These are phyloP conservation scores for Cyberlindnera maritima DNA, from an alignment of 805 yeast species.

Conservation along the genomic window DNA sequence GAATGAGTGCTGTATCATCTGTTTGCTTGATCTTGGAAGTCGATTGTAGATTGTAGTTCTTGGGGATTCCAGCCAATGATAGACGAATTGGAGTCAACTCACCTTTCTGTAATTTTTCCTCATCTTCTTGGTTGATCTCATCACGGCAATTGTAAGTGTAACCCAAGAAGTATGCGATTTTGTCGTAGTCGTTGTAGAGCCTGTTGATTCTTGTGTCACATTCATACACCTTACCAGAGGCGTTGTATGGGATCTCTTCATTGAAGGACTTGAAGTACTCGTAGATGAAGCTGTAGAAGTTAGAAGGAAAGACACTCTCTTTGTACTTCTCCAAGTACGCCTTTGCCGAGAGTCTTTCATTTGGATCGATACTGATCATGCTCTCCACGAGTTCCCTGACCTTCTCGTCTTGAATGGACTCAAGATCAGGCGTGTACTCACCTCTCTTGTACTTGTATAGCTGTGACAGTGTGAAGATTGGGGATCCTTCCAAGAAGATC, in stretches of 20 bases:
- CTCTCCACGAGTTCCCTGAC: slow-evolving; percentile 54
- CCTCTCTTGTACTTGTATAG: slow-evolving; percentile 75
- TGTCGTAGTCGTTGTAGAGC: slow-evolving; percentile 57
- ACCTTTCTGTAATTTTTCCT: slow-evolving; percentile 9
- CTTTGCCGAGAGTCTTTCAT: slow-evolving; percentile 51
- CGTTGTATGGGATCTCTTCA: slow-evolving; percentile 18
- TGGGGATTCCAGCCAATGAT: slow-evolving; percentile 50
- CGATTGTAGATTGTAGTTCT: slow-evolving; percentile 41
- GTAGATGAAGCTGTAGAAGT: slow-evolving; percentile 66
- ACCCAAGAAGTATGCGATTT: slow-evolving; percentile 40
- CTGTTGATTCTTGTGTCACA: slow-evolving; percentile 58
- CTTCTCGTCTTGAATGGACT: slow-evolving; percentile 47
- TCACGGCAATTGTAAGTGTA: slow-evolving; percentile 27
- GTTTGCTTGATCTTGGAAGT: slow-evolving; percentile 31
- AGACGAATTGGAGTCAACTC: slow-evolving; percentile 37
- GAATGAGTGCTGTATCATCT: slow-evolving; percentile 52
- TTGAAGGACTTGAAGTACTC: slow-evolving; percentile 54
- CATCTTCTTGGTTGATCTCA: slow-evolving; percentile 2
- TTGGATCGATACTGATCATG: slow-evolving; percentile 67
- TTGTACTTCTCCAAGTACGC: slow-evolving; percentile 50
- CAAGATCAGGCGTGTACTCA: slow-evolving; percentile 63
- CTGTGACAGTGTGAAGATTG: slow-evolving; percentile 84
- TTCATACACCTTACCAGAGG: slow-evolving; percentile 34
- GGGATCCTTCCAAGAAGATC: slow-evolving; percentile 79
- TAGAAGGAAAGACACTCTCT: slow-evolving; percentile 57